Evolutionary conservation across 805 yeast genomes (phyloP).

Genomic region (Tanozyma kutaoensis): DNA sequence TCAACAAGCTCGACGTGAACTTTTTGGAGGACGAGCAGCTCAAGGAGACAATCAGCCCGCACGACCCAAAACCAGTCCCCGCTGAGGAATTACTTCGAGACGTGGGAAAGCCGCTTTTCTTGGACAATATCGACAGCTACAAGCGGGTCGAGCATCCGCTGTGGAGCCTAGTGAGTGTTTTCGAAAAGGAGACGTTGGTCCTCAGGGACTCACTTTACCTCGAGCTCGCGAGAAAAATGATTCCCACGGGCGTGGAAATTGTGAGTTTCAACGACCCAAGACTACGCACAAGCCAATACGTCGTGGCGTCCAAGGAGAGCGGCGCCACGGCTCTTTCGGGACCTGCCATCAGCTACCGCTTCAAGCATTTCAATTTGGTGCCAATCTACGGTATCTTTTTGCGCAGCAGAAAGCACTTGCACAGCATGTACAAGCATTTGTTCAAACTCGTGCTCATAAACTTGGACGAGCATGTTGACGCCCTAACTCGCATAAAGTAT

Average conservation of each 20-base stretch:
- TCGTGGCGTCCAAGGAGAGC: constrained; percentile 6
- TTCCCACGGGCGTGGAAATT: constrained; percentile 7
- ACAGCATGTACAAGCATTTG: constrained; percentile 16
- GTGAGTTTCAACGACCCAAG: constrained; percentile 8
- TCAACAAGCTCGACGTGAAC: constrained; percentile 24
- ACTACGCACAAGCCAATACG: constrained; percentile 17
- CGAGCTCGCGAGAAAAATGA: constrained; percentile 14
- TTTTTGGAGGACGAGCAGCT: constrained; percentile 9
- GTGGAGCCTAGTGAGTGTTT: constrained; percentile 6
- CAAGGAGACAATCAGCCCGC: constrained; percentile 7
- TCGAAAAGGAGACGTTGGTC: constrained; percentile 15
- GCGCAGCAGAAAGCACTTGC: constrained; percentile 9
- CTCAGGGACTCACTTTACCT: constrained; percentile 10
- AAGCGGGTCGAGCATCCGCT: constrained; percentile 6
- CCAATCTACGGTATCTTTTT: constrained; percentile 20
- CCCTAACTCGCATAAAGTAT: constrained; percentile 21
- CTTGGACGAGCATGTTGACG: constrained; percentile 23
- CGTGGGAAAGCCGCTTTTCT: constrained; percentile 11
- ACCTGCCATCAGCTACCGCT: constrained; percentile 12
- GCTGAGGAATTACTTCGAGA: constrained; percentile 4
- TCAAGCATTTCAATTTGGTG: constrained; percentile 18
- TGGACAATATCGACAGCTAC: constrained; percentile 17
- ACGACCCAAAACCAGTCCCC: constrained; percentile 5
- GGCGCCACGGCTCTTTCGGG: constrained; percentile 6
- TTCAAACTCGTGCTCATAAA: constrained; percentile 23